phyloP scores from a whole-genome alignment of 345 rosid genomes.

The Eucalyptus brandiana region DNA sequence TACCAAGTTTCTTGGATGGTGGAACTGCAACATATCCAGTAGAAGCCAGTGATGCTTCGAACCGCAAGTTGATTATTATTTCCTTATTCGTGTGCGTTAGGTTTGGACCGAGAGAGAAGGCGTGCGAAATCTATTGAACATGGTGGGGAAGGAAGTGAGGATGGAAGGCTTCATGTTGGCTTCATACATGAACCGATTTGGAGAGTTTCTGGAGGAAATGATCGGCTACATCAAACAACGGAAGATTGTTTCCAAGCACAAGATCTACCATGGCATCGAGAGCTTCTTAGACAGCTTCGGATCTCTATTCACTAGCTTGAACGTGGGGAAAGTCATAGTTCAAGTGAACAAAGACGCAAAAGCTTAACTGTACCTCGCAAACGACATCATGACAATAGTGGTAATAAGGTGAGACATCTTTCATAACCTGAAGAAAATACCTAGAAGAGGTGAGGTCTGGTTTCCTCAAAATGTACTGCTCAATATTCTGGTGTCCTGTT shows the following conservation, averaged over 20 bases:
- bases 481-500: background rate
- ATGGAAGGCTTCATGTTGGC: constrained; percentile 28
- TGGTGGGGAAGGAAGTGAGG: constrained; percentile 35
- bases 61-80: background rate
- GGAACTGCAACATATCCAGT: background rate
- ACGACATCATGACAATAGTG: background rate
- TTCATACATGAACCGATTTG: constrained; percentile 10
- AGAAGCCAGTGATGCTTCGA: background rate
- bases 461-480: background rate
- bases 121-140: constrained; percentile 28
- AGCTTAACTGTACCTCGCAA: background rate
- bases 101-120: constrained; percentile 33
- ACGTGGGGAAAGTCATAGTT: constrained; percentile 25
- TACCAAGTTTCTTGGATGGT: background rate
- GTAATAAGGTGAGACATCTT: background rate
- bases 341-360: constrained; percentile 1
- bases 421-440: background rate
- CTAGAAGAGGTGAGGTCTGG: background rate
- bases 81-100: background rate
- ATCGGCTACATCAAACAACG: constrained; percentile 9
- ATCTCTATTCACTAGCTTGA: constrained; percentile 29
- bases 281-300: constrained; percentile 20
- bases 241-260: constrained; percentile 12
- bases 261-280: constrained; percentile 17
- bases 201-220: constrained; percentile 18